Evolutionary conservation across 2,329 filamentous ascomycete species (phyloP).

Genomic region (Lachnellula occidentalis): DNA sequence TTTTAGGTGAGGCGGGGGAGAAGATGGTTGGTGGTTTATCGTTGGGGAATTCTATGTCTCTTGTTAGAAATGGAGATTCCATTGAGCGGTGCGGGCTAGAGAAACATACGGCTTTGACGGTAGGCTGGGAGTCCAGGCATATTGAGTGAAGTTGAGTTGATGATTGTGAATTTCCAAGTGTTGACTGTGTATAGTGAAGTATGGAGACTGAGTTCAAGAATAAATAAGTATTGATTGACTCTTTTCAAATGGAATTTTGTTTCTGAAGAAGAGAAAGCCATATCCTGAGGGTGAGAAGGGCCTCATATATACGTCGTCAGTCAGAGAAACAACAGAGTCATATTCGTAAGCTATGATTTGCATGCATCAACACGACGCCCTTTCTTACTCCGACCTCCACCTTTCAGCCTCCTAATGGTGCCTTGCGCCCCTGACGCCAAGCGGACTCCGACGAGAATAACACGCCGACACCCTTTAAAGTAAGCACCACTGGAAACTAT

Average conservation of each 20-base stretch:
- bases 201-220: background rate
- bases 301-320: conserved; percentile 12
- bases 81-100: background rate
- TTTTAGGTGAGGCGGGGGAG: conserved; percentile 24
- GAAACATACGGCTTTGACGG: conserved; percentile 11
- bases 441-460: background rate
- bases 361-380: background rate
- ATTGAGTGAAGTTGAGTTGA: background rate
- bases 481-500: conserved; percentile 1
- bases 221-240: background rate
- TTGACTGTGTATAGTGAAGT: background rate
- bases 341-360: background rate
- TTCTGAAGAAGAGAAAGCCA: conserved; percentile 4
- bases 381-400: background rate
- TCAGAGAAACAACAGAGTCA: conserved; percentile 3
- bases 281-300: conserved; percentile 1
- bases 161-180: background rate
- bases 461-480: background rate
- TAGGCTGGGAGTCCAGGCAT: background rate
- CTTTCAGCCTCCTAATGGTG: background rate
- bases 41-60: conserved; percentile 16
- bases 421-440: background rate
- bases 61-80: conserved; percentile 1
- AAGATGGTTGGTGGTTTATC: conserved; percentile 20
- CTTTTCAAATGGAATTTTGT: background rate